Base-by-base conservation (phyloP, 495 filamentous ascomycete species). In the Amniculicola lignicola region DNA sequence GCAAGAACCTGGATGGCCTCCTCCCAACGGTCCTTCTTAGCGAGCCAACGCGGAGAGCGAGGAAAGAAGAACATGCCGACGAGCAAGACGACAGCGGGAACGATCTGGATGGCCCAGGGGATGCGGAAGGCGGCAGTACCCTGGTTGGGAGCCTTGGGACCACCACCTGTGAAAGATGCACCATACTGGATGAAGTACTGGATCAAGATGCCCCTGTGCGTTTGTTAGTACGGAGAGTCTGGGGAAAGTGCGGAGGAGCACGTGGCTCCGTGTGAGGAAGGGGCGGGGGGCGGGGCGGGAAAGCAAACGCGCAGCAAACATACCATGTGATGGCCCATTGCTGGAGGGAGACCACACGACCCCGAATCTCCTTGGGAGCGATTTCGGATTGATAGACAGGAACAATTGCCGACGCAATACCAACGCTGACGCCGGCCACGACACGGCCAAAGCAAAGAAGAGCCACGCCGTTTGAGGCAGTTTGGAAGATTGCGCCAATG, bases 311-410 rank as follows among this genome's bases (percentile, higher is more conserved):
- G n/a, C 14, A 23, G 31, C 27, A 42, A n/a, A n/a, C 46, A 28
- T 55, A 64, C 82, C 87, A 91, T 16, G 85, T 89, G 42, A 89
- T 89, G 2, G 85, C 83, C 78, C 87, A 87, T 67, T 89, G 83
- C 67, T 89, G 85, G 2, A 85, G 70, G 16, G 79, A 80, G 11
- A 92, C 86, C 19, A 93, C 77, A 15, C 88, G 79, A 27, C 88
- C 88, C 51, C 88, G 82, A 61, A 88, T 88, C 53, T 87, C 84
- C 55, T 87, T 86, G 15, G 85, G 88, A 4, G 87, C 79, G 49
- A 91, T 79, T 67, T 93, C 88, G 29, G 87, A 79, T 50, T 88
- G 83, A 63, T 92, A 92, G 19, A 90, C 82, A 4, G 88, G 88
- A 27, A 88, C 85, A 42, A 89, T 74, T 14, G 86, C 79, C 2